phyloP scores from a whole-genome alignment of 2,329 filamentous ascomycete genomes.

The Cucurbitaria berberidis region DNA sequence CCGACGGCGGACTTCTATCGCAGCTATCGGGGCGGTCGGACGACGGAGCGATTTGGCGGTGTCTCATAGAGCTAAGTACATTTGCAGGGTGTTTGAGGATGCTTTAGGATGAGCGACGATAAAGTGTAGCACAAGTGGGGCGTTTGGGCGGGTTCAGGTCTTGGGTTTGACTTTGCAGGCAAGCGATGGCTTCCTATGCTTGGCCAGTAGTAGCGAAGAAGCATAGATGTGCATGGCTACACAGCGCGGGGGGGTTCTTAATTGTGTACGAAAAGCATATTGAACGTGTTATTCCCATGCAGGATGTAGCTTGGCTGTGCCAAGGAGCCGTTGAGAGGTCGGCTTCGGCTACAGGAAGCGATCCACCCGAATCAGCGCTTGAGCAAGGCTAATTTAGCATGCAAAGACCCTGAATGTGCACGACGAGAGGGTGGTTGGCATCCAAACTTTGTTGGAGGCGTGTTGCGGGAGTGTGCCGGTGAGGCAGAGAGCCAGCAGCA shows the following conservation, averaged over 20 bases:
- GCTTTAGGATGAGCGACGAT: too few species aligned
- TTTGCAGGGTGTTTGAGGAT: neutral
- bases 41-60: conserved; percentile 41
- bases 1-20: conserved; percentile 89
- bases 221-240: neutral
- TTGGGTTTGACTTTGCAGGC: neutral
- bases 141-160: neutral
- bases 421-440: neutral
- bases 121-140: neutral
- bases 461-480: too few species aligned
- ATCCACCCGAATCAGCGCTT: neutral
- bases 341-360: neutral
- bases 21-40: conserved; percentile 73
- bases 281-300: too few species aligned
- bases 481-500: too few species aligned
- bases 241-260: neutral
- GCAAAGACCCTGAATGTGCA: neutral
- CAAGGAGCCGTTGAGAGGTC: neutral
- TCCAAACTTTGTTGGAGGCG: neutral
- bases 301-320: neutral
- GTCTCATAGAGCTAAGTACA: conserved; percentile 23
- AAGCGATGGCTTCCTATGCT: neutral
- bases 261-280: neutral
- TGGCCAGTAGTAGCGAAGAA: neutral
- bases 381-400: neutral